Percentiles rank a stretch among this genome's conserved stretches.
Evolutionary conservation across 2,329 filamentous ascomycete species (phyloP).

Genomic region (Diaporthe amygdali): DNA sequence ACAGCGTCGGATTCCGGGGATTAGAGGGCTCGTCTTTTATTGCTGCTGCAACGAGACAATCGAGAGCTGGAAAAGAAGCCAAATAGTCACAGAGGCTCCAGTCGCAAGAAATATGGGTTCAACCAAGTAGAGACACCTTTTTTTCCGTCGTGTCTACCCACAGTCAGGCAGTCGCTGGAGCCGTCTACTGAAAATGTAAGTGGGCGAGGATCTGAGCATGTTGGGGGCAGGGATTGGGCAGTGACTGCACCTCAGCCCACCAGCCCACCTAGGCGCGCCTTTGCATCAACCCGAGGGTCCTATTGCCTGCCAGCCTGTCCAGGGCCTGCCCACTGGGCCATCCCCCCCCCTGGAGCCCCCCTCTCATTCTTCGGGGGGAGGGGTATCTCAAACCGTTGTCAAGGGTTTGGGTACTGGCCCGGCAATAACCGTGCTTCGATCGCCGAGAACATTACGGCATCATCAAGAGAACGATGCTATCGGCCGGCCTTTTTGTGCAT

Average conservation of each 20-base stretch:
- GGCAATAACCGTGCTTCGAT: constrained; percentile 8
- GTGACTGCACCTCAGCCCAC: not conserved
- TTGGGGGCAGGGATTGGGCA: not conserved
- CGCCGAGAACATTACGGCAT: constrained; percentile 5
- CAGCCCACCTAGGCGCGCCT: not conserved
- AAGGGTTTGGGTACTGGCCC: not conserved
- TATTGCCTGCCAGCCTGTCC: no score
- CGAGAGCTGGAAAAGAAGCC: not conserved
- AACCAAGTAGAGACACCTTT: not conserved
- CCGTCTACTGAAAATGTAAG: constrained; percentile 7
- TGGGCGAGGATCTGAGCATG: constrained; percentile 10
- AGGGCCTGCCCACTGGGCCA: no score
- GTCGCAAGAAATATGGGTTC: not conserved
- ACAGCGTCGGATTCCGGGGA: not conserved
- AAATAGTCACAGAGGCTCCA: not conserved
- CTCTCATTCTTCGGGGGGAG: no score
- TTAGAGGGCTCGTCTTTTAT: not conserved
- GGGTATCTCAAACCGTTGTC: no score
- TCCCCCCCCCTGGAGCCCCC: no score
- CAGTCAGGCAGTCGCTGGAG: constrained; percentile 5
- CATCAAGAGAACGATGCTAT: not conserved
- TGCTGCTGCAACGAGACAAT: not conserved
- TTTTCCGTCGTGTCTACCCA: not conserved
- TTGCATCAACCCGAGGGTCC: not conserved
- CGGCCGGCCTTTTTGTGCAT: not conserved